Conservation (phyloP, 2,329 filamentous ascomycete species). For the Colletotrichum filicis region DNA sequence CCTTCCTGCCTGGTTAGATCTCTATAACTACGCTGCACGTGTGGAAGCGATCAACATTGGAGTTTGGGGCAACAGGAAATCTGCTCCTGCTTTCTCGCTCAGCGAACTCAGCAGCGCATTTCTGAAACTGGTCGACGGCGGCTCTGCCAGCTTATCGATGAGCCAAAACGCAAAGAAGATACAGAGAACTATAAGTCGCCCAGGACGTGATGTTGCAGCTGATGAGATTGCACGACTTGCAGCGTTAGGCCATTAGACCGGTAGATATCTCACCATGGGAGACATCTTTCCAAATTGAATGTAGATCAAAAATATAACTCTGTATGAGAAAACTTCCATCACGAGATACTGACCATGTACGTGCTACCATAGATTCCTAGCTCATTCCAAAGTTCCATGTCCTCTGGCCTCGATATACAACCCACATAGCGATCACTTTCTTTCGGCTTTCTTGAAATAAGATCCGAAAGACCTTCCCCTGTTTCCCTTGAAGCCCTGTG, state of each 20-base stretch:
- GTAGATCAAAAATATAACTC: too few species aligned
- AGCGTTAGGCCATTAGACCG: background rate
- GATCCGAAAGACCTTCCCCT: too few species aligned
- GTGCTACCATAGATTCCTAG: too few species aligned
- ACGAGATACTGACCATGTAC: too few species aligned
- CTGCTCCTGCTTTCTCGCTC: conserved; percentile 45
- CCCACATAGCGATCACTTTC: too few species aligned
- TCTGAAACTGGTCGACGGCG: conserved; percentile 36
- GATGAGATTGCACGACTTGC: conserved; percentile 12
- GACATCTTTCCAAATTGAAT: too few species aligned
- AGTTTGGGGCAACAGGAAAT: conserved; percentile 48
- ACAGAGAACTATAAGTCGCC: conserved; percentile 19
- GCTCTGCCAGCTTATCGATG: conserved; percentile 25
- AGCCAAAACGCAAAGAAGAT: conserved; percentile 37
- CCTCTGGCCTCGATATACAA: too few species aligned
- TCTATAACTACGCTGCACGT: conserved; percentile 55
- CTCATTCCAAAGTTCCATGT: too few species aligned
- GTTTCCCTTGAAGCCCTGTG: too few species aligned
- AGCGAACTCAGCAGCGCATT: conserved; percentile 42
- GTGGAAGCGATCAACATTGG: conserved; percentile 56
- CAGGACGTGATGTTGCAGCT: conserved; percentile 32
- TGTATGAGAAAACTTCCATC: too few species aligned
- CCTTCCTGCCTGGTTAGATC: conserved; percentile 58
- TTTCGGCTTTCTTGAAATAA: too few species aligned
- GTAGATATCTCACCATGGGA: background rate